Evolutionary conservation across 768 basidiomycete species (phyloP), one percentile per base, ranked within the genome.

Genomic region (Glaciozyma antarctica): DNA sequence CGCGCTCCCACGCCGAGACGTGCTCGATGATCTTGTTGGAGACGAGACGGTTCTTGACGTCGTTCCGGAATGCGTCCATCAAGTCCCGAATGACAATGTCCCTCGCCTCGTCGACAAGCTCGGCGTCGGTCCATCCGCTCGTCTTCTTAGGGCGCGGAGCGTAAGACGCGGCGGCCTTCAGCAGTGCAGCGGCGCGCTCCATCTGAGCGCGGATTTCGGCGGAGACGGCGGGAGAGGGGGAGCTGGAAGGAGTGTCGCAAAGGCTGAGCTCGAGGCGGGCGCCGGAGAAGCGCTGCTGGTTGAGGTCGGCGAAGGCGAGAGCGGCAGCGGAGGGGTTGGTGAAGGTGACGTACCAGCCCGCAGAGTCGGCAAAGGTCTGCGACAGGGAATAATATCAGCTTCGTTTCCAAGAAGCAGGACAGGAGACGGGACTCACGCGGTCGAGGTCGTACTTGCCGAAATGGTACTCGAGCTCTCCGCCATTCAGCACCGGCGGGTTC

Each of bases 301-400:
- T 73, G 38, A 92, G 81, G 5, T 88, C 84, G 69, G 83, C 82
- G 13, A 81, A 81, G 0, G 89, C 88, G 5, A 86, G 80, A 9
- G 84, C 79, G 0, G 91, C 91, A 0, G 81, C 75, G 61, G 82
- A 82, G 3, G 79, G 74, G 6, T 83, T 82, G 24, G 78, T 73
- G 75, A 95, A 97, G 5, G 90, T 87, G 68, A 92, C 81, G 73
- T 91, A 93, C 81, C 88, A 86, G 15, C 85, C 87, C 2, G 60
- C 57, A 16, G 51, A 34, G 60, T 72, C 68, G 55, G 68, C 66
- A 22, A 70, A 67, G 8, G 66, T 64, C 71, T 72, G 41, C 10
- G 21, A 38, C 16, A 26, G 16, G 9, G 2, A n/a, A 9, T 3
- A 24, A 7, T 24, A 17, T 24, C 19, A 43, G 43, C 43, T 45